Percentiles rank a stretch among this genome's conserved stretches.
phyloP scores from a whole-genome alignment of 257 asterid genomes.

The Scutellaria barbata region DNA sequence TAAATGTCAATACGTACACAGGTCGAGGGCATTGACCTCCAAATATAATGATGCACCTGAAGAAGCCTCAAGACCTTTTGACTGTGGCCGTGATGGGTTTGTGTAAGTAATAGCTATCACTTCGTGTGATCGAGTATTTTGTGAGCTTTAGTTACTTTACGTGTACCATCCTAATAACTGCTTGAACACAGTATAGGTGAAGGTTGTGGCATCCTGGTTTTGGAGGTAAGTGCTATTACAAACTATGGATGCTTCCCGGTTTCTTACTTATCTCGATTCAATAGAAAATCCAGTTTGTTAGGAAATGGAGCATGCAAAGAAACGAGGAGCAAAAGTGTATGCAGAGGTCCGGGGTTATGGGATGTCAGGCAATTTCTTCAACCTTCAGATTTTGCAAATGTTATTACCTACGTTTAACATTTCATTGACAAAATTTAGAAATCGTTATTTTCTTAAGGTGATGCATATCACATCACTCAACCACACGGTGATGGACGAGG shows the following conservation, averaged over 20 bases:
- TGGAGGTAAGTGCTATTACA: slow-evolving; percentile 73
- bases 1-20: slow-evolving; percentile 39
- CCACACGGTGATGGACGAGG: slow-evolving; percentile 94
- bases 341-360: slow-evolving; percentile 97
- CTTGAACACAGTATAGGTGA: slow-evolving; percentile 82
- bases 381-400: not conserved
- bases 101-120: slow-evolving; percentile 61
- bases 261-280: slow-evolving; percentile 4
- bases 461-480: slow-evolving; percentile 93
- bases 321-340: slow-evolving; percentile 84
- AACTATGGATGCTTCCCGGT: slow-evolving; percentile 15
- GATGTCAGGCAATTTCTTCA: slow-evolving; percentile 72
- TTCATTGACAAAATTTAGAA: slow-evolving; percentile 19
- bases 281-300: slow-evolving; percentile 27
- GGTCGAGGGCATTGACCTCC: slow-evolving; percentile 94
- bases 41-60: slow-evolving; percentile 69
- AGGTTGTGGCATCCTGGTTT: slow-evolving; percentile 87
- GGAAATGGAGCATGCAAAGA: slow-evolving; percentile 94
- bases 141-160: slow-evolving; percentile 26
- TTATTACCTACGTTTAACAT: slow-evolving; percentile 23
- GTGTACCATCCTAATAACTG: slow-evolving; percentile 34
- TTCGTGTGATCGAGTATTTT: slow-evolving; percentile 10
- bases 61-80: slow-evolving; percentile 95
- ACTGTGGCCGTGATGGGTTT: slow-evolving; percentile 93
- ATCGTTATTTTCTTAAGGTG: slow-evolving; percentile 58